These are phyloP conservation scores for Xerocomus brunneocitrinus DNA, from an alignment of 768 basidiomycete species.

Conservation along the genomic window DNA sequence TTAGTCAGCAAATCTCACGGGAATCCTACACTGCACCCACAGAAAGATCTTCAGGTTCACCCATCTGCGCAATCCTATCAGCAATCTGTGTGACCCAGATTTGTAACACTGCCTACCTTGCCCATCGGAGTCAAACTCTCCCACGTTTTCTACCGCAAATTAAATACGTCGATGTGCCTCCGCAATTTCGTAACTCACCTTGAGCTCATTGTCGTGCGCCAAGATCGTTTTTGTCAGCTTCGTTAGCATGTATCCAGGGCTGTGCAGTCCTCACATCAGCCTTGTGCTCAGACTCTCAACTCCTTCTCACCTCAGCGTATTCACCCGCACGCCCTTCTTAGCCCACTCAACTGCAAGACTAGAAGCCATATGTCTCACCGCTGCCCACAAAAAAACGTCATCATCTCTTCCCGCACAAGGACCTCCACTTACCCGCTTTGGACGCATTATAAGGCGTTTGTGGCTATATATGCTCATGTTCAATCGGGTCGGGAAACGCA, in stretches of 20 bases:
- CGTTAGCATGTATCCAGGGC: slow-evolving; percentile 94
- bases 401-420: not conserved
- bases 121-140: slow-evolving; percentile 83
- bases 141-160: slow-evolving; percentile 65
- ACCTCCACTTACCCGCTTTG: slow-evolving; percentile 63
- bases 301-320: slow-evolving; percentile 57
- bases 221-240: slow-evolving; percentile 83
- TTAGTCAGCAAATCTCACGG: not conserved
- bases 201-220: slow-evolving; percentile 67
- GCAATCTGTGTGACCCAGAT: not conserved
- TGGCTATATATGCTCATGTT: slow-evolving; percentile 41
- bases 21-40: slow-evolving; percentile 35
- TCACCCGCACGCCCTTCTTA: slow-evolving; percentile 81
- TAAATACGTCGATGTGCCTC: not conserved
- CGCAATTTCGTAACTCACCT: slow-evolving; percentile 39
- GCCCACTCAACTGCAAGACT: slow-evolving; percentile 97
- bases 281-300: not conserved
- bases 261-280: slow-evolving; percentile 25
- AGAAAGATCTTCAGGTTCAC: slow-evolving; percentile 87
- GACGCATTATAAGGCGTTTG: slow-evolving; percentile 97
- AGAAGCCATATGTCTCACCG: slow-evolving; percentile 91
- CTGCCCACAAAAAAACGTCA: slow-evolving; percentile 32
- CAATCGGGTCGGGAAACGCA: not conserved
- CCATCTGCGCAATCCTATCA: slow-evolving; percentile 53
- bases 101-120: slow-evolving; percentile 42